A percentile compares a stretch with the other conserved stretches of the same genome.
These are phyloP conservation scores for Talaromyces sp. DNA, from an alignment of 2,329 filamentous ascomycete genomes.

Conservation along the genomic window DNA sequence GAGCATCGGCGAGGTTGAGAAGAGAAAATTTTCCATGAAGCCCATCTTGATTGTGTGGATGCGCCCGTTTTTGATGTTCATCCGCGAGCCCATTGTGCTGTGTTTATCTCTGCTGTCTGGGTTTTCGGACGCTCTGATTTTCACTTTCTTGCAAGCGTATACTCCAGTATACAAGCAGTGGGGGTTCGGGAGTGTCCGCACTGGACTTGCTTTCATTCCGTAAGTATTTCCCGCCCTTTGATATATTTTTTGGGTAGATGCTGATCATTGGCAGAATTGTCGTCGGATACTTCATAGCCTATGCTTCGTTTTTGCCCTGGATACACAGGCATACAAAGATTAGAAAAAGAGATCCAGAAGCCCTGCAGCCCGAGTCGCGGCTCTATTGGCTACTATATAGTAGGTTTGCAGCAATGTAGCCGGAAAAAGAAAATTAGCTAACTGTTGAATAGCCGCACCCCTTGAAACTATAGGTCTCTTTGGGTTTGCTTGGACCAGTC, in stretches of 20 bases:
- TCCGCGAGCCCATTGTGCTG: conserved; percentile 60
- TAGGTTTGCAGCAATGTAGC: conserved; percentile 14
- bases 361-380: conserved; percentile 58
- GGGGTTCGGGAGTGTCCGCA: conserved; percentile 47
- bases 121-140: conserved; percentile 61
- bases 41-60: conserved; percentile 56
- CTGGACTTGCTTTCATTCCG: conserved; percentile 52
- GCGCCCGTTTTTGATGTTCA: conserved; percentile 60
- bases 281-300: conserved; percentile 55
- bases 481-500: conserved; percentile 56
- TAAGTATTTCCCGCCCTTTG: conserved; percentile 20
- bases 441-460: conserved; percentile 41
- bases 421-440: not conserved
- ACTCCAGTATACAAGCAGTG: conserved; percentile 56
- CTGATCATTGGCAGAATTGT: conserved; percentile 33
- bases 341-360: conserved; percentile 34
- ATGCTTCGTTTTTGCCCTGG: conserved; percentile 50
- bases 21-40: conserved; percentile 50
- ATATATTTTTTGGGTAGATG: not conserved
- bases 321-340: conserved; percentile 41
- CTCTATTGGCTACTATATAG: conserved; percentile 56
- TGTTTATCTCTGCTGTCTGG: conserved; percentile 59
- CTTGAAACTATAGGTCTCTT: conserved; percentile 56
- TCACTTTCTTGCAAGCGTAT: conserved; percentile 62
- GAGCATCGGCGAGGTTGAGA: conserved; percentile 66